Percentiles rank a stretch among this genome's conserved stretches.
Conservation (phyloP, 1,284 basidiomycete species). For the Cryptococcus sp. region DNA sequence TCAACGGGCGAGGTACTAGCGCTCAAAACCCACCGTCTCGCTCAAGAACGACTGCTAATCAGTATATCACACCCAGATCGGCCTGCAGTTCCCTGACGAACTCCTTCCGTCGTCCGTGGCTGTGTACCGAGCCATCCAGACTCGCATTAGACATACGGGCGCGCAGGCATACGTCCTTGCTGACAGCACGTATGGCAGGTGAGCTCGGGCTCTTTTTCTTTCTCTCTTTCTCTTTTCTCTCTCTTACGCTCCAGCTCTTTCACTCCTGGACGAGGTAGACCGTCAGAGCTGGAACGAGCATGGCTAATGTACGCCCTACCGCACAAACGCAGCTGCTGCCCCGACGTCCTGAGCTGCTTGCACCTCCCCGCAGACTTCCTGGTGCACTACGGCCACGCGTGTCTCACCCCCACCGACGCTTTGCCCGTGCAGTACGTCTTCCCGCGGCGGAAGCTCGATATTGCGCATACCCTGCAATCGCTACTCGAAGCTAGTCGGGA, state of each 20-base stretch:
- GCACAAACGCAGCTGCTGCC: slow-evolving; percentile 77
- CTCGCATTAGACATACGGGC: slow-evolving; percentile 54
- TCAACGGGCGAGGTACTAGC: no score
- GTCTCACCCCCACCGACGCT: slow-evolving; percentile 64
- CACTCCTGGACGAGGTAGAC: not conserved
- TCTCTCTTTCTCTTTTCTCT: not conserved
- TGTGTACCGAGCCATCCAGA: slow-evolving; percentile 74
- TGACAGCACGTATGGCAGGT: slow-evolving; percentile 96
- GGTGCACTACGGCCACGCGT: slow-evolving; percentile 96
- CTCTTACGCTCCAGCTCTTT: slow-evolving; percentile 60
- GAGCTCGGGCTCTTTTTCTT: slow-evolving; percentile 38
- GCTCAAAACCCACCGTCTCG: no score
- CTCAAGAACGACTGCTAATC: no score
- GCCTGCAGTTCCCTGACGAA: slow-evolving; percentile 95
- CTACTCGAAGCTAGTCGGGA: slow-evolving; percentile 30
- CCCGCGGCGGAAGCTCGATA: slow-evolving; percentile 43
- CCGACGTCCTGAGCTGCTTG: slow-evolving; percentile 92
- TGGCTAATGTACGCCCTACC: not conserved
- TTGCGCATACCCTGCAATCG: slow-evolving; percentile 27
- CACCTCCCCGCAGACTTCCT: slow-evolving; percentile 90
- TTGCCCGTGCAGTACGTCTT: slow-evolving; percentile 55
- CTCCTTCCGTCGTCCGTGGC: slow-evolving; percentile 83
- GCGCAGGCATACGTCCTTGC: slow-evolving; percentile 82
- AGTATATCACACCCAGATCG: slow-evolving; percentile 61
- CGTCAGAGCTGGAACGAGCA: not conserved